phyloP scores from a whole-genome alignment of 768 basidiomycete genomes.

The Sutorius australiensis region DNA sequence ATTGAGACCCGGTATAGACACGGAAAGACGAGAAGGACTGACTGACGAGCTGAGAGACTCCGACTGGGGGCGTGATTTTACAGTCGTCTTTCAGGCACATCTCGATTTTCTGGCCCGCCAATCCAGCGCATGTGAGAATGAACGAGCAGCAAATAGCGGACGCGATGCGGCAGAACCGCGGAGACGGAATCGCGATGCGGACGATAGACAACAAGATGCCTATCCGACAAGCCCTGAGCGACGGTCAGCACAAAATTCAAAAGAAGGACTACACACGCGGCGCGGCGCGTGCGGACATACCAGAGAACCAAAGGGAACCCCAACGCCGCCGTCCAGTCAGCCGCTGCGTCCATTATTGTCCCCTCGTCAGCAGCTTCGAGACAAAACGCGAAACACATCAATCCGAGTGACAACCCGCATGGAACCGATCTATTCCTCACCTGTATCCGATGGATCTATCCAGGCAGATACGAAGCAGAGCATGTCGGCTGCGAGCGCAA shows the following conservation, averaged over 20 bases:
- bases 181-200: constrained; percentile 12
- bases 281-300: constrained; percentile 5
- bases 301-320: constrained; percentile 19
- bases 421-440: not conserved
- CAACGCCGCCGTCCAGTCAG: constrained; percentile 13
- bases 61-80: not conserved
- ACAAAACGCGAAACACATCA: not conserved
- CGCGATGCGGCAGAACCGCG: not conserved
- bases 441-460: not conserved
- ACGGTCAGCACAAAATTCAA: constrained; percentile 1
- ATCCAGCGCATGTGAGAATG: constrained; percentile 22
- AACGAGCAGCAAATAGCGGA: constrained; percentile 14
- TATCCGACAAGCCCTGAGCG: constrained; percentile 20
- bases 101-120: constrained; percentile 13
- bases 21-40: not conserved
- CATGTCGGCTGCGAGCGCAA: constrained; percentile 21
- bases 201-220: constrained; percentile 27
- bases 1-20: not conserved
- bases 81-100: constrained; percentile 9
- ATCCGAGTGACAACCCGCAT: not conserved
- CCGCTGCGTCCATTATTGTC: no score
- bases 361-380: not conserved
- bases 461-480: constrained; percentile 7
- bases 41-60: constrained; percentile 23
- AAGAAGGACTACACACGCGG: not conserved